Percentiles rank a stretch among this genome's conserved stretches.
phyloP scores from a whole-genome alignment of 2,329 filamentous ascomycete genomes.

The Sarocladiaceae sp. region DNA sequence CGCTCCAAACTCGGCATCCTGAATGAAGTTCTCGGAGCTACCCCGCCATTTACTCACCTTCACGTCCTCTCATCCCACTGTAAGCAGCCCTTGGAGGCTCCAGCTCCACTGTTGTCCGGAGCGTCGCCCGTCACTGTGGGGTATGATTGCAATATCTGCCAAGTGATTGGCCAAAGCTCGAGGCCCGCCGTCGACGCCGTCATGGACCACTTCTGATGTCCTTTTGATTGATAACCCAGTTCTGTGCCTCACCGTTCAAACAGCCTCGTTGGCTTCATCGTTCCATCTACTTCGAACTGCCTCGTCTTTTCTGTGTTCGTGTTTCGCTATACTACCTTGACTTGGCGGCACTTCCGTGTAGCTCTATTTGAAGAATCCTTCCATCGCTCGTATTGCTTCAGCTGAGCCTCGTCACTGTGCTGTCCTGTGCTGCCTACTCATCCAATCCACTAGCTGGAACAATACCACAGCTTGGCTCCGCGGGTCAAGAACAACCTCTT shows the following conservation, averaged over 20 bases:
- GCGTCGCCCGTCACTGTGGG: conserved; percentile 1
- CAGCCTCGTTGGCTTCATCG: background rate
- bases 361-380: too few relatives aligned
- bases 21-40: background rate
- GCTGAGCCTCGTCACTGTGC: too few relatives aligned
- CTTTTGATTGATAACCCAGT: background rate
- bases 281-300: background rate
- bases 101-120: too few relatives aligned
- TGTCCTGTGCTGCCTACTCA: too few relatives aligned
- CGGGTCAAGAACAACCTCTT: background rate
- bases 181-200: background rate
- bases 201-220: background rate
- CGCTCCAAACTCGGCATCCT: conserved; percentile 5
- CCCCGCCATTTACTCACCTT: background rate
- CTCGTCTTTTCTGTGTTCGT: background rate
- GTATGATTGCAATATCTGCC: background rate
- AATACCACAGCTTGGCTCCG: too few relatives aligned
- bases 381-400: too few relatives aligned
- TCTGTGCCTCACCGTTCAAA: background rate
- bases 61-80: too few relatives aligned
- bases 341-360: too few relatives aligned
- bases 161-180: background rate
- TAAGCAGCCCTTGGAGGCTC: too few relatives aligned
- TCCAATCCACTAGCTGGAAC: too few relatives aligned
- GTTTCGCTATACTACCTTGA: too few relatives aligned